Evolutionary conservation across 2,329 filamentous ascomycete genomes (phyloP).

Genomic region (Aspergillus neoniger): DNA sequence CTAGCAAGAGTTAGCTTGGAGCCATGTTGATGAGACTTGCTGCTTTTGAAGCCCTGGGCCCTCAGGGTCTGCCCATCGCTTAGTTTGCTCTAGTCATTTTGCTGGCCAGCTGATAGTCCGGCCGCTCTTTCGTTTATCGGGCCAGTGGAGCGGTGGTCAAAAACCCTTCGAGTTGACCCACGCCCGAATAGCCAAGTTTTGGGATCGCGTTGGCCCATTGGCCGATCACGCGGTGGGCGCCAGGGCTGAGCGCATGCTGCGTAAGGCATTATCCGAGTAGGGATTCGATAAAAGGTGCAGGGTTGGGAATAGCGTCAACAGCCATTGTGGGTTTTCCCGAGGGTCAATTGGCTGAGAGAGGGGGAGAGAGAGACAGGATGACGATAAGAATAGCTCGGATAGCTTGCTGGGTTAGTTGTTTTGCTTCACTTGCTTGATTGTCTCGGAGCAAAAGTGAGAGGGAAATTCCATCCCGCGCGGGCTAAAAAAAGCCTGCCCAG

Average conservation of each 20-base stretch:
- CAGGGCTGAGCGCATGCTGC: neutral
- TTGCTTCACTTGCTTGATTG: neutral
- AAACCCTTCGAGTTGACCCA: neutral
- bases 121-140: neutral
- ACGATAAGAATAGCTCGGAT: neutral
- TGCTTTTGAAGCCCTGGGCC: neutral
- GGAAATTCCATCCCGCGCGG: neutral
- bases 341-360: neutral
- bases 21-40: neutral
- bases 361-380: neutral
- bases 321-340: neutral
- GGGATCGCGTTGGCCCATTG: neutral
- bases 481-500: conserved; percentile 3
- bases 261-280: no score
- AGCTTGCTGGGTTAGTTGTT: neutral
- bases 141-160: neutral
- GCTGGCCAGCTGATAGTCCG: neutral
- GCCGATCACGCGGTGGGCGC: neutral
- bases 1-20: neutral
- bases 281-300: no score
- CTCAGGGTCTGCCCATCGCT: conserved; percentile 7
- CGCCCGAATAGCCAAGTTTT: neutral
- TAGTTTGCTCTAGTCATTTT: neutral
- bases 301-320: no score
- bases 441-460: no score